A percentile compares a stretch with the other conserved stretches of the same genome.
Conservation (phyloP, 352 stramenopile species). For the Phytophthora sojae region DNA sequence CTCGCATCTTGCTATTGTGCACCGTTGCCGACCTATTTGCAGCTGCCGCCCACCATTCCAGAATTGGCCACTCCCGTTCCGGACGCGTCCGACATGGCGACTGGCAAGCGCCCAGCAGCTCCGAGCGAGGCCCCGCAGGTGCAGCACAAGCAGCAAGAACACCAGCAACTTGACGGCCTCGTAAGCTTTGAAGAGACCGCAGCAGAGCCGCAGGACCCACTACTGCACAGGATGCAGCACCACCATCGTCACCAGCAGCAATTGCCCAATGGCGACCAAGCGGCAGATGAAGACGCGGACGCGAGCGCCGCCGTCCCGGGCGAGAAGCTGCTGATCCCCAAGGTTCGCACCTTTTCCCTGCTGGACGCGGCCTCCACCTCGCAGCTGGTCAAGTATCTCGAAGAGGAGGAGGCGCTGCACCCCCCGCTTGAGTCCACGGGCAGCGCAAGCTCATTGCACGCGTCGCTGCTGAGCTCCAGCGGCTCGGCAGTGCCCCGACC, state of each 20-base stretch:
- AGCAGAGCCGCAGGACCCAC: neutral
- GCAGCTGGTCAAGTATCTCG: slow-evolving; percentile 44
- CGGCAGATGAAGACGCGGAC: slow-evolving; percentile 23
- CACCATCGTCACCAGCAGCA: slow-evolving; percentile 1
- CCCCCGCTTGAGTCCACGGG: slow-evolving; percentile 20
- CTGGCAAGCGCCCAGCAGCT: slow-evolving; percentile 15
- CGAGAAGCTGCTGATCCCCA: slow-evolving; percentile 40
- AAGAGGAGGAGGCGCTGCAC: slow-evolving; percentile 44
- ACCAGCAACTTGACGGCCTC: slow-evolving; percentile 4
- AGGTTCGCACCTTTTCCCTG: slow-evolving; percentile 49
- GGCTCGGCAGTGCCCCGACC: slow-evolving; percentile 18
- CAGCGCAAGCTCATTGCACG: slow-evolving; percentile 27
- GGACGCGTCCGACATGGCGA: slow-evolving; percentile 28
- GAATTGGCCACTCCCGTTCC: slow-evolving; percentile 22
- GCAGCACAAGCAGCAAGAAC: slow-evolving; percentile 20
- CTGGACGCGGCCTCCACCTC: slow-evolving; percentile 40
- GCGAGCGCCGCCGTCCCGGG: slow-evolving; percentile 10
- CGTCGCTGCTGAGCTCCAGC: slow-evolving; percentile 33
- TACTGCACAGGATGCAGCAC: neutral
- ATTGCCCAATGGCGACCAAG: slow-evolving; percentile 24
- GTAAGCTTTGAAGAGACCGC: slow-evolving; percentile 6
- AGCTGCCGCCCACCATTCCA: slow-evolving; percentile 13
- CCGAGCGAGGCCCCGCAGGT: slow-evolving; percentile 24
- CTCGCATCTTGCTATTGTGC: neutral
- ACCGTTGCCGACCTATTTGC: slow-evolving; percentile 20